phyloP scores from a whole-genome alignment of 495 filamentous ascomycete genomes.

The Lindgomyces ingoldianus region DNA sequence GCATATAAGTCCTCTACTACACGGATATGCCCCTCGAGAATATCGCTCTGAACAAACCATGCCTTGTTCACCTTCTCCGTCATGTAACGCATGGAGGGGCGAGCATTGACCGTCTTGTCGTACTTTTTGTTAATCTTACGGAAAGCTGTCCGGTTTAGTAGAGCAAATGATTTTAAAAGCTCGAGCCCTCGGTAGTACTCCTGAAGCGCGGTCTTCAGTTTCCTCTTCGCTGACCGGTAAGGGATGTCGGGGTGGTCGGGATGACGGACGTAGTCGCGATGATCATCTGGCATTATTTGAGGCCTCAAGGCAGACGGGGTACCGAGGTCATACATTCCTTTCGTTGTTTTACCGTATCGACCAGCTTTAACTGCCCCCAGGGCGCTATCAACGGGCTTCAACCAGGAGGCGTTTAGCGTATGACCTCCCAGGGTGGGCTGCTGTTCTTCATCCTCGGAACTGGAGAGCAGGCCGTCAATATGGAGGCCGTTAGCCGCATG shows the following conservation, averaged over 20 bases:
- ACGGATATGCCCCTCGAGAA: constrained; percentile 72
- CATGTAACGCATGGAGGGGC: constrained; percentile 79
- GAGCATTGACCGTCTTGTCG: constrained; percentile 81
- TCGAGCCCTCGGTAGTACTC: constrained; percentile 93
- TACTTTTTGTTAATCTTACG: constrained; percentile 99
- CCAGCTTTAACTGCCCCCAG: constrained; percentile 43
- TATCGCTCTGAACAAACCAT: constrained; percentile 84
- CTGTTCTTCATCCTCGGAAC: constrained; percentile 27
- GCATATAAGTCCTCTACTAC: constrained; percentile 88
- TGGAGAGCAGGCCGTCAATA: constrained; percentile 11
- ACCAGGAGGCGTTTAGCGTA: constrained; percentile 24
- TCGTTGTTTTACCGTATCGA: constrained; percentile 59
- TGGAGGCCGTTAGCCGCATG: background rate
- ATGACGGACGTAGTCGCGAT: constrained; percentile 46
- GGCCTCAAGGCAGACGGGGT: constrained; percentile 47
- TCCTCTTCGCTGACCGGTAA: constrained; percentile 82
- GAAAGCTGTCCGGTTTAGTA: constrained; percentile 88
- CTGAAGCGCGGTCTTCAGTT: constrained; percentile 84
- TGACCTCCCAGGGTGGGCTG: background rate
- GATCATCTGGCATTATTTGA: constrained; percentile 30
- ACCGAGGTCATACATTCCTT: constrained; percentile 55
- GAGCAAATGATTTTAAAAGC: constrained; percentile 83
- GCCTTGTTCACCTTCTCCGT: constrained; percentile 87
- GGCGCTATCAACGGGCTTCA: constrained; percentile 39
- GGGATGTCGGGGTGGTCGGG: constrained; percentile 56